Evolutionary conservation across 805 yeast genomes (phyloP).

Genomic region (Yamadazyma scolyti): DNA sequence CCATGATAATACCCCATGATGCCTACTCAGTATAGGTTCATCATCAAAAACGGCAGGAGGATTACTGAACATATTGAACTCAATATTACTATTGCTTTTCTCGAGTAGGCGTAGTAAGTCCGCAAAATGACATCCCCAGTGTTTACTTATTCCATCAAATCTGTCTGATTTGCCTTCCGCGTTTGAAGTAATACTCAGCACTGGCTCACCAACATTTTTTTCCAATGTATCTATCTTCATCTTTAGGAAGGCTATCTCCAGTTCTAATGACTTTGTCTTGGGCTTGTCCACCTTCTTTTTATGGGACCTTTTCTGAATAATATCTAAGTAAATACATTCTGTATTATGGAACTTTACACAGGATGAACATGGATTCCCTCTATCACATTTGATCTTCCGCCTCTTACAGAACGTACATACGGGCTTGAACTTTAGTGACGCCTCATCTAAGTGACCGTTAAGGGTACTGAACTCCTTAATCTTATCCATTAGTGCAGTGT

Average conservation of each 20-base stretch:
- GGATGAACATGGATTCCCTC: slow-evolving; percentile 32
- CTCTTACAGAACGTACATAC: slow-evolving; percentile 32
- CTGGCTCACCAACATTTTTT: too few species aligned
- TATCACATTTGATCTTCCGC: slow-evolving; percentile 41
- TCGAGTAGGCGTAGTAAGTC: slow-evolving; percentile 5
- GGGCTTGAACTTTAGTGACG: slow-evolving; percentile 1
- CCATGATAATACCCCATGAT: slow-evolving; percentile 8
- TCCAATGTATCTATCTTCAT: slow-evolving; percentile 7
- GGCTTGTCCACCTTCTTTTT: slow-evolving; percentile 3
- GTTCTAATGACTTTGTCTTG: slow-evolving; percentile 6
- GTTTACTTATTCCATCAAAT: too few species aligned
- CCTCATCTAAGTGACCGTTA: too few species aligned
- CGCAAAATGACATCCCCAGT: too few species aligned
- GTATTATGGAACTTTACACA: slow-evolving; percentile 20
- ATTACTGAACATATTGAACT: slow-evolving; percentile 1
- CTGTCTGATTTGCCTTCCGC: too few species aligned
- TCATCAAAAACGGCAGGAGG: slow-evolving; percentile 1
- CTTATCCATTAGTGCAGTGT: too few species aligned
- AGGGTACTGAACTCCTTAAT: too few species aligned
- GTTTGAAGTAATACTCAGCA: too few species aligned
- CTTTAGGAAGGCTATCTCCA: slow-evolving; percentile 10
- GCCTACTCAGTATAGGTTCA: slow-evolving; percentile 4
- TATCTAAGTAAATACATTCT: slow-evolving; percentile 11
- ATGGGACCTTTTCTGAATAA: slow-evolving; percentile 3
- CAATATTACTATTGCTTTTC: slow-evolving; percentile 1